These are phyloP conservation scores for Teunomyces stri DNA, from an alignment of 805 yeast genomes.

Conservation along the genomic window DNA sequence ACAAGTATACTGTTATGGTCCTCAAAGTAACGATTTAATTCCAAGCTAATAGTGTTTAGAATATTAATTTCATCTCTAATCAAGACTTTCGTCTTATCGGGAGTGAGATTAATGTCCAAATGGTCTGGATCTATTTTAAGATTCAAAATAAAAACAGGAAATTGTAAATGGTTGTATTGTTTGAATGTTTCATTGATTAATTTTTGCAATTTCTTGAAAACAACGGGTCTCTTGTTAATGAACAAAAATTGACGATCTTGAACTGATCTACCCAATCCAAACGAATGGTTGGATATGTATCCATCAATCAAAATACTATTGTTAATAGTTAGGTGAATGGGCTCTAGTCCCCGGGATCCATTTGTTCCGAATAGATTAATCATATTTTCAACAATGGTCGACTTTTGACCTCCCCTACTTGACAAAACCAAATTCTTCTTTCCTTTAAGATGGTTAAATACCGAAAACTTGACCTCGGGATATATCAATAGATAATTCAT, in stretches of 20 bases:
- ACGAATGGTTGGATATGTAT: constrained; percentile 68
- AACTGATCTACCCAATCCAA: constrained; percentile 65
- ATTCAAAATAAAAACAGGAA: constrained; percentile 67
- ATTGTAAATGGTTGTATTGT: constrained; percentile 67
- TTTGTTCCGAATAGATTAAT: constrained; percentile 68
- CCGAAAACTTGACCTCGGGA: constrained; percentile 55
- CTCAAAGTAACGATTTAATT: constrained; percentile 48
- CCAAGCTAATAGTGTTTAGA: constrained; percentile 52
- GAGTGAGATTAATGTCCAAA: constrained; percentile 86
- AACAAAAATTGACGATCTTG: constrained; percentile 74
- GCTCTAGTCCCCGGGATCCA: constrained; percentile 56
- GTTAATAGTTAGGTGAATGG: constrained; percentile 43
- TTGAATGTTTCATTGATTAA: constrained; percentile 72
- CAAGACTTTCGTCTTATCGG: constrained; percentile 78
- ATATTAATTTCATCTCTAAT: constrained; percentile 65
- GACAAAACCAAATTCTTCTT: constrained; percentile 56
- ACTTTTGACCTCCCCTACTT: constrained; percentile 52
- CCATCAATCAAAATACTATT: constrained; percentile 50
- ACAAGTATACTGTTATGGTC: constrained; percentile 24
- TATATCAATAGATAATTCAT: constrained; percentile 68
- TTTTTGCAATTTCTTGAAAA: constrained; percentile 51
- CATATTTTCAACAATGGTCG: constrained; percentile 48
- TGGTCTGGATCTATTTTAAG: constrained; percentile 48
- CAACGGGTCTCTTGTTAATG: constrained; percentile 75
- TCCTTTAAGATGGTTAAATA: constrained; percentile 45